Evolutionary conservation across 257 asterid species (phyloP).

Genomic region (Jasminum sambac): DNA sequence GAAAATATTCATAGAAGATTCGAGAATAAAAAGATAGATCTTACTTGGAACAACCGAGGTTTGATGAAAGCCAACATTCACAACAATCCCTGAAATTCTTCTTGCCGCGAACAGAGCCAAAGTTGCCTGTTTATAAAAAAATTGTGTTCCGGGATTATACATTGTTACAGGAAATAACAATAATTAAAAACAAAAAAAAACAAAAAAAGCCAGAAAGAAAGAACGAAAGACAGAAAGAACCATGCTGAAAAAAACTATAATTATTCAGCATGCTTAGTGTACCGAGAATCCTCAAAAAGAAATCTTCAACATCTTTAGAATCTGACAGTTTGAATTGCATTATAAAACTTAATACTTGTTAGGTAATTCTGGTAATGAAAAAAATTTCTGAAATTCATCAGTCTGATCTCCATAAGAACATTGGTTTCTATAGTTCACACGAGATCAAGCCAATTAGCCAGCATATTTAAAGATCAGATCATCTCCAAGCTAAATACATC

Average conservation of each 20-base stretch:
- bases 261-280: slow-evolving; percentile 17
- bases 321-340: slow-evolving; percentile 7
- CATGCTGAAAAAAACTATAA: slow-evolving; percentile 1
- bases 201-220: too few species aligned
- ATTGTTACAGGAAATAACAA: slow-evolving; percentile 8
- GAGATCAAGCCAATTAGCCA: not conserved
- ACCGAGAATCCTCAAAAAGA: not conserved
- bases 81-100: slow-evolving; percentile 85
- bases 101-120: slow-evolving; percentile 91
- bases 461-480: not conserved
- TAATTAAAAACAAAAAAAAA: slow-evolving; percentile 1
- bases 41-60: slow-evolving; percentile 93
- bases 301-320: slow-evolving; percentile 1
- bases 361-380: slow-evolving; percentile 6
- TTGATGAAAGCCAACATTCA: slow-evolving; percentile 91
- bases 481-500: not conserved
- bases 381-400: not conserved
- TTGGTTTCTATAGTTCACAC: not conserved
- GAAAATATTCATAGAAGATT: slow-evolving; percentile 16
- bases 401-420: not conserved
- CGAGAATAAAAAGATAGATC: slow-evolving; percentile 17
- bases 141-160: not conserved
- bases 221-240: not conserved
- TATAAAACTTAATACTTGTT: not conserved
- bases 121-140: slow-evolving; percentile 57